Conservation (phyloP, 495 filamentous ascomycete genomes). For the Aspergillus baeticus region DNA sequence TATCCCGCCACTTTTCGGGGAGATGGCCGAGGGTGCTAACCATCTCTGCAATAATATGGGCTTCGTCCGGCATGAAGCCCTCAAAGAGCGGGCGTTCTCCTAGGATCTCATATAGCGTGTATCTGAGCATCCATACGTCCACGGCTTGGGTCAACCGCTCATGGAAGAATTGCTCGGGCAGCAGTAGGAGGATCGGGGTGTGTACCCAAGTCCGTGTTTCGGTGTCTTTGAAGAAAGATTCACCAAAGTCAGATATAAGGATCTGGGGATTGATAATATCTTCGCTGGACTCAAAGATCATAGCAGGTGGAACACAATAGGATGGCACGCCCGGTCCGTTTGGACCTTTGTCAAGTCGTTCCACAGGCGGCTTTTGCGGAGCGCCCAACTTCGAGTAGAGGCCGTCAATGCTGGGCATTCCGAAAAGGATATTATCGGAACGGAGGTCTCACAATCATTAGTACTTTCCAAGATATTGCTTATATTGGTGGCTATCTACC, state of each 20-base stretch:
- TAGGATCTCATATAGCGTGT: slow-evolving; percentile 31
- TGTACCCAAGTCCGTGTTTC: slow-evolving; percentile 15
- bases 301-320: slow-evolving; percentile 11
- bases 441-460: slow-evolving; percentile 25
- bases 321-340: slow-evolving; percentile 2
- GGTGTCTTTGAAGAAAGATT: slow-evolving; percentile 23
- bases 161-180: slow-evolving; percentile 25
- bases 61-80: slow-evolving; percentile 13
- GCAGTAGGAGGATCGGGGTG: slow-evolving; percentile 22
- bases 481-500: too few species aligned
- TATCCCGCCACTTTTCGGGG: neutral
- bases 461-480: too few species aligned
- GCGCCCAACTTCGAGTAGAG: slow-evolving; percentile 21
- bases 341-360: slow-evolving; percentile 20
- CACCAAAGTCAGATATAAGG: slow-evolving; percentile 27
- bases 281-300: too few species aligned
- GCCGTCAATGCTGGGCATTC: slow-evolving; percentile 14
- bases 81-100: slow-evolving; percentile 30
- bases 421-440: slow-evolving; percentile 25
- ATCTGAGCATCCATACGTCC: slow-evolving; percentile 35
- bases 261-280: too few species aligned
- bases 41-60: slow-evolving; percentile 28
- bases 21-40: slow-evolving; percentile 14
- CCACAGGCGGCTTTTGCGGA: slow-evolving; percentile 19
- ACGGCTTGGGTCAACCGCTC: slow-evolving; percentile 17